Evolutionary conservation across 2,329 filamentous ascomycete genomes (phyloP).

Genomic region (Apiospora aurea): DNA sequence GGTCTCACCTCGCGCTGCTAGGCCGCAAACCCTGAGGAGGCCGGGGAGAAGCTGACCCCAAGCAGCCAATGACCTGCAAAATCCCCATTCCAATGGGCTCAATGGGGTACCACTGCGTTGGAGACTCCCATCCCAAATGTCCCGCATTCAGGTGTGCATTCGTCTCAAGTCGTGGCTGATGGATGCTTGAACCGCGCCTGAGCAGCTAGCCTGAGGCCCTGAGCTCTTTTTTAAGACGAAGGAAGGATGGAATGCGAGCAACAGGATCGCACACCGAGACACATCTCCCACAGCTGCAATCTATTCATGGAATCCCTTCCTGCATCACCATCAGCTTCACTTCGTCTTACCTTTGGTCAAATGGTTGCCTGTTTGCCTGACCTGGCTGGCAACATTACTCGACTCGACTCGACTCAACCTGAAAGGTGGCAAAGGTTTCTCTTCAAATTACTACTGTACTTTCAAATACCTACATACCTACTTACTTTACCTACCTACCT

Average conservation of each 20-base stretch:
- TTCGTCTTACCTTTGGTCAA: not conserved
- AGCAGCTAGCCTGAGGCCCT: not conserved
- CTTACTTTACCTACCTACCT: not conserved
- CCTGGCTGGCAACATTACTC: slow-evolving; percentile 4
- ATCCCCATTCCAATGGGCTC: slow-evolving; percentile 12
- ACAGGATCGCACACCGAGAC: not conserved
- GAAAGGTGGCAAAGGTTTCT: slow-evolving; percentile 13
- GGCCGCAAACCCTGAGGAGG: slow-evolving; percentile 17
- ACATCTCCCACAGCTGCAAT: not conserved
- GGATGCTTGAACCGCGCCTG: slow-evolving; percentile 15
- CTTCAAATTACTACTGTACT: not conserved
- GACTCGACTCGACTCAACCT: not conserved
- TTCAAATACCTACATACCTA: not conserved
- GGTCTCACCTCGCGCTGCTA: slow-evolving; percentile 14
- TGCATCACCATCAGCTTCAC: slow-evolving; percentile 5
- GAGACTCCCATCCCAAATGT: slow-evolving; percentile 21
- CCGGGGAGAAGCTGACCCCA: not conserved
- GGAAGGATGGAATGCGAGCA: not conserved
- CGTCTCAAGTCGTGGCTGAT: slow-evolving; percentile 23
- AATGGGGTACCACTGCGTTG: slow-evolving; percentile 14
- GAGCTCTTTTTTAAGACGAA: not conserved
- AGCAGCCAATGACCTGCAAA: slow-evolving; percentile 6
- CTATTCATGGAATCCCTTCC: not conserved
- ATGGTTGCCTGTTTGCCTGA: slow-evolving; percentile 18
- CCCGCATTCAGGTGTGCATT: slow-evolving; percentile 20